These are phyloP conservation scores for Crithidia mellificae DNA, from an alignment of 208 protist genomes.

Conservation along the genomic window DNA sequence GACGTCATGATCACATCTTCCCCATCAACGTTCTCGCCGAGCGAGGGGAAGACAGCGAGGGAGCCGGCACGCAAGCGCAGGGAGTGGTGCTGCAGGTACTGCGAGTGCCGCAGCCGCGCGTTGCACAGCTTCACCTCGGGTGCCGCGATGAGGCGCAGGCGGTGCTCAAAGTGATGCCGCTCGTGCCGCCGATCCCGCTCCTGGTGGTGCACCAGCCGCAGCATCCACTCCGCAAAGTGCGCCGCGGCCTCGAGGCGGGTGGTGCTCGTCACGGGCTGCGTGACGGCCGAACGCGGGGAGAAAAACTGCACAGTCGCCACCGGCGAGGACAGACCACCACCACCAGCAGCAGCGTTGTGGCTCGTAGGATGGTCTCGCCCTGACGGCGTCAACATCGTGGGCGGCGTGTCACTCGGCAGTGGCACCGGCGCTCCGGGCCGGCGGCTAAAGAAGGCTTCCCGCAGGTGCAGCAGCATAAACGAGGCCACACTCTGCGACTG, in stretches of 20 bases:
- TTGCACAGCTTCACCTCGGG: conserved; percentile 9
- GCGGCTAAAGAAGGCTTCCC: conserved; percentile 13
- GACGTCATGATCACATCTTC: conserved; percentile 19
- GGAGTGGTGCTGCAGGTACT: conserved; percentile 17
- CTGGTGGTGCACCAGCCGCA: conserved; percentile 43
- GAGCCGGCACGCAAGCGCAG: conserved; percentile 23
- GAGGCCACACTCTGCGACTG: conserved; percentile 11
- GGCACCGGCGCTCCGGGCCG: conserved; percentile 7
- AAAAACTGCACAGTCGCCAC: conserved; percentile 1
- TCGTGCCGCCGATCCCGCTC: conserved; percentile 36
- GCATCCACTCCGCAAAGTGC: conserved; percentile 62
- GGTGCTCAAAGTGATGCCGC: conserved; percentile 27
- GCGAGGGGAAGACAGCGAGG: conserved; percentile 6
- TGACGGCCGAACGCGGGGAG: conserved; percentile 9
- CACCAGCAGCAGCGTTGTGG: neutral
- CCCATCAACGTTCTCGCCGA: conserved; percentile 1
- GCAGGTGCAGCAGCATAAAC: conserved; percentile 34
- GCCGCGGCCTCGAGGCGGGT: conserved; percentile 35
- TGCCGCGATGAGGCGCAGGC: conserved; percentile 4
- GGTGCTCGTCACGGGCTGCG: conserved; percentile 17
- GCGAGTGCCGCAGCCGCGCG: conserved; percentile 20
- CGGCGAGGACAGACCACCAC: conserved; percentile 1
- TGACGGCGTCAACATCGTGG: no score
- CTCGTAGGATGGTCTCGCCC: no score
- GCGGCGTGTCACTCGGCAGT: conserved; percentile 5